A percentile compares a stretch with the other conserved stretches of the same genome.
Evolutionary conservation across 75 land plant genomes (phyloP).

Genomic region (Selaginella tamariscina): DNA sequence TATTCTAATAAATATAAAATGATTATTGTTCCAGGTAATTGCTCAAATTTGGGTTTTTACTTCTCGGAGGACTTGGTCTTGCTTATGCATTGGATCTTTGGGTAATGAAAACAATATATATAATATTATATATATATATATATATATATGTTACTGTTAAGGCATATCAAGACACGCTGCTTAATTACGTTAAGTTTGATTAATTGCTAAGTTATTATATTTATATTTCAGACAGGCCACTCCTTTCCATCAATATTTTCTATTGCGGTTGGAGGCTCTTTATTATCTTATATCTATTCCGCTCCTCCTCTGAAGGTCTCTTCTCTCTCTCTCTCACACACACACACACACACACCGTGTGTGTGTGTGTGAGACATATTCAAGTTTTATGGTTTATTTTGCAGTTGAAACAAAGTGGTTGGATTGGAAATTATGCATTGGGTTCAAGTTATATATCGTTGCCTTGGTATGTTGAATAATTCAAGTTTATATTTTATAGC

Average conservation of each 20-base stretch:
- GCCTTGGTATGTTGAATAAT: conserved; percentile 56
- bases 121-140: no score
- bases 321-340: no score
- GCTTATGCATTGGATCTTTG: conserved; percentile 72
- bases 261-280: conserved; percentile 82
- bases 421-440: conserved; percentile 97
- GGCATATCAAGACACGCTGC: not conserved
- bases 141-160: no score
- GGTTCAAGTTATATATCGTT: conserved; percentile 95
- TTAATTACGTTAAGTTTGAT: not conserved
- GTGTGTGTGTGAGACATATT: no score
- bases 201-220: conserved; percentile 5
- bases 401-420: conserved; percentile 98
- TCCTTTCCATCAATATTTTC: conserved; percentile 57
- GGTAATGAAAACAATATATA: no score
- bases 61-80: conserved; percentile 67
- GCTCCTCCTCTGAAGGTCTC: conserved; percentile 93
- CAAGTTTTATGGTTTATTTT: not conserved
- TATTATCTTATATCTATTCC: conserved; percentile 88
- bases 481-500: not conserved
- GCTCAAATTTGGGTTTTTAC: conserved; percentile 90
- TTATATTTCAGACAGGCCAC: conserved; percentile 72
- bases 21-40: conserved; percentile 80
- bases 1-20: no score
- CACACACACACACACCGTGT: no score